Base-by-base conservation (phyloP, 805 yeast species). In the Saccharomycopsis malanga region DNA sequence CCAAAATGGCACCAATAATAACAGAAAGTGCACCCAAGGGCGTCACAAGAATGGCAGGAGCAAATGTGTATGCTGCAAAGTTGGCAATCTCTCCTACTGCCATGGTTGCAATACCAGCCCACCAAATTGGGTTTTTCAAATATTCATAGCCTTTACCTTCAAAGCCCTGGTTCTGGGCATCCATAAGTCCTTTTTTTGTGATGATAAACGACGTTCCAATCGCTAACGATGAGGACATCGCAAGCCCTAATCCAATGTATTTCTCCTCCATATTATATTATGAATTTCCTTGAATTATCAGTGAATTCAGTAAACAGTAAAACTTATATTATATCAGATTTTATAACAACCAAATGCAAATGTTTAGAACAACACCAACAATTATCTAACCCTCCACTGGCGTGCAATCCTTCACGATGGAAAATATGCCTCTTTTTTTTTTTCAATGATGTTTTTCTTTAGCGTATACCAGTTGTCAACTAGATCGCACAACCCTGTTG, bases 51-150 rank as follows among this genome's bases (percentile, higher is more conserved):
- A 88, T 84, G 1, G 96, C 94, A 2, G 96, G 96, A 0, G 96
- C 96, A 72, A 87, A 87, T 1, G 96, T 87, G 61, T 87, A 87
- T 0, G 96, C 96, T 3, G 96, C 96, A 61, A 87, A 87, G 61
- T 87, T 87, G 49, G 96, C 95, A 35, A 87, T 66, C 61, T 87
- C 96, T 4, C 96, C 96, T 20, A 87, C 66, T 2, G 93, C 95
- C 96, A 87, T 81, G 41, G 94, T 79, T 25, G 79, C 58, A 74
- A 88, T 88, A 10, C 96, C 96, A 0, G 91, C 85, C 86, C 95
- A 85, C 96, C 96, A 87, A 34, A 86, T 76, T 10, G 96, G 96
- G 61, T 84, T 87, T 55, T 74, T 79, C 53, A 87, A 67, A 60
- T 87, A 87, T 57, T 83, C 79, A 59, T 72, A 79, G n/a, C 88